Conservation (phyloP, 164 flowering plant species). For the Taxillus chinensis region DNA sequence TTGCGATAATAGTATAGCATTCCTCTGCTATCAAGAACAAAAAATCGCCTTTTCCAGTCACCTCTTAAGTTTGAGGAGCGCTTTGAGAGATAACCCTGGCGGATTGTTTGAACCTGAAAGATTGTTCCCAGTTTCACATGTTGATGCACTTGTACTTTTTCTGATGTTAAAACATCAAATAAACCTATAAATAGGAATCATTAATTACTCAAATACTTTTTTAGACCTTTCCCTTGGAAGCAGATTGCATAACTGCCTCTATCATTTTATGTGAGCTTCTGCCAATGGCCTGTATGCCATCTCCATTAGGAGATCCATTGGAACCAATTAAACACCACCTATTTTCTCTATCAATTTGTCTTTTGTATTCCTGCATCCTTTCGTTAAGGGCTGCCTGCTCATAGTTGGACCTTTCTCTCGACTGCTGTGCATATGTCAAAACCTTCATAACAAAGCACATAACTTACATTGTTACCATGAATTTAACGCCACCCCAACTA, state of each 20-base stretch:
- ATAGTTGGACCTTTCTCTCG: slow-evolving; percentile 85
- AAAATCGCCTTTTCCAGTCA: slow-evolving; percentile 96
- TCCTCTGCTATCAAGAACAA: slow-evolving; percentile 94
- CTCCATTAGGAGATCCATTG: slow-evolving; percentile 59
- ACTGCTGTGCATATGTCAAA: slow-evolving; percentile 80
- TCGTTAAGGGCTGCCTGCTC: slow-evolving; percentile 89
- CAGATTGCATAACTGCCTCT: slow-evolving; percentile 59
- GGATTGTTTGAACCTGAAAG: slow-evolving; percentile 87
- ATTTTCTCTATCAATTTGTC: slow-evolving; percentile 84
- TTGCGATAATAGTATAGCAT: slow-evolving; percentile 92
- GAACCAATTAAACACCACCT: slow-evolving; percentile 57
- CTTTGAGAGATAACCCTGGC: slow-evolving; percentile 91
- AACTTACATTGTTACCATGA: background rate
- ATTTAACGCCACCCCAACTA: background rate
- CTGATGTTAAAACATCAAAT: too few relatives aligned
- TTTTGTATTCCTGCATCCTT: slow-evolving; percentile 84
- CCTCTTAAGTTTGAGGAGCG: slow-evolving; percentile 92
- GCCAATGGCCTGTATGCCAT: slow-evolving; percentile 47
- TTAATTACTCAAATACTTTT: background rate
- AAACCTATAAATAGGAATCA: too few relatives aligned
- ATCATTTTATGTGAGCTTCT: slow-evolving; percentile 58
- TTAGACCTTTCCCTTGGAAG: slow-evolving; percentile 86
- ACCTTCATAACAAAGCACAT: slow-evolving; percentile 41
- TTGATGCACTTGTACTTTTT: background rate
- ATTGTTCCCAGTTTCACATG: slow-evolving; percentile 12